Base-by-base conservation (phyloP, 768 basidiomycete species). In the Termitomyces sp. region DNA sequence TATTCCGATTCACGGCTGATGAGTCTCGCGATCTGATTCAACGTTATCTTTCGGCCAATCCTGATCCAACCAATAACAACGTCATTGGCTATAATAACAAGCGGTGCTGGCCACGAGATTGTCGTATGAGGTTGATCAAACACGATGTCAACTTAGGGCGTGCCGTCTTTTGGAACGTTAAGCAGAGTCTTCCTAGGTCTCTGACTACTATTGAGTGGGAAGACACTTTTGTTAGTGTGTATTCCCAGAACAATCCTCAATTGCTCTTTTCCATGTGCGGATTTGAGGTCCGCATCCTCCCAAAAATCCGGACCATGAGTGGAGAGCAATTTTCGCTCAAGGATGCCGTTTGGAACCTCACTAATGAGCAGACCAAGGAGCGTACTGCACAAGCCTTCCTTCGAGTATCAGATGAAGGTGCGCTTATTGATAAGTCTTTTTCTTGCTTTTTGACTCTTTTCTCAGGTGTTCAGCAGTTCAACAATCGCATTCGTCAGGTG, bases 121-220 rank as follows among this genome's bases (percentile, higher is more conserved):
- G 97, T 71, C 88, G 97, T 58, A 99, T 99, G 97, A 81, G 97
- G 34, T 80, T 99, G 57, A 96, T 97, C 79, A 99, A 99, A 74
- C 97, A 99, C 72, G 97, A 99, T 69, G 97, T 98, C 73, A 98
- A 99, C 72, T 79, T 99, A 46, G 97, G 96, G 22, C 84, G 97
- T 60, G 97, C 97, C 2, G 97, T 98, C 9, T 98, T 97, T 75
- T 99, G 96, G 97, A 98, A 99, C 68, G 92, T 98, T 71, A 97
- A 98, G 76, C 94, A 98, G 72, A 92, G 92, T 64, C 72, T 99
- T 26, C 97, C 97, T 0, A 80, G 97, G 48, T 97, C 96, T 16
- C 75, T 99, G 61, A 98, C 97, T 0, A 98, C 97, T 0, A 98
- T 99, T 67, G 97, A 98, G 67, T 98, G 97, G 97, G 96, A 98